Evolutionary conservation across 1,284 basidiomycete genomes (phyloP).

Genomic region (Stereum hirsutum): DNA sequence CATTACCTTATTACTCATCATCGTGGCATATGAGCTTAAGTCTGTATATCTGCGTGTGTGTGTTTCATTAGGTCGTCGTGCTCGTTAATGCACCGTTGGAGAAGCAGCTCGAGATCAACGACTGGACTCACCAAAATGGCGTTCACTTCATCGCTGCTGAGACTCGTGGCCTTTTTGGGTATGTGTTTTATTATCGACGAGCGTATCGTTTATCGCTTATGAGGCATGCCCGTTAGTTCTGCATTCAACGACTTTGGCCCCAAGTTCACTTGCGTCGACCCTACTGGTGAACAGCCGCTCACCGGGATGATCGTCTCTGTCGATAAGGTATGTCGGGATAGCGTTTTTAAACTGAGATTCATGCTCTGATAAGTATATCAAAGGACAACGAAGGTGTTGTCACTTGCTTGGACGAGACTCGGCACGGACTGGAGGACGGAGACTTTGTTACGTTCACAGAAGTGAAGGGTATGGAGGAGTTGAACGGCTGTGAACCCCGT

Average conservation of each 20-base stretch:
- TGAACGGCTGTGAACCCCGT: constrained; percentile 87
- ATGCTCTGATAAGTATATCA: constrained; percentile 4
- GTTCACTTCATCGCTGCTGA: constrained; percentile 92
- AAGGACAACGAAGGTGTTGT: constrained; percentile 86
- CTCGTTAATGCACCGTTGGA: constrained; percentile 71
- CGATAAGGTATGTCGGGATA: constrained; percentile 52
- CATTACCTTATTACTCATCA: constrained; percentile 4
- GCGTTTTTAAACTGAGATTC: too few relatives aligned
- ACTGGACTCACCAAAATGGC: constrained; percentile 84
- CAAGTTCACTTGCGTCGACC: constrained; percentile 92
- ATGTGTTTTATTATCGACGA: constrained; percentile 18
- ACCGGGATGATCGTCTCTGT: constrained; percentile 95
- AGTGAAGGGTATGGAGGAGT: constrained; percentile 89
- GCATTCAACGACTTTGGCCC: constrained; percentile 97
- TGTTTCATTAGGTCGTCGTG: constrained; percentile 68
- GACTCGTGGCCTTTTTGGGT: constrained; percentile 94
- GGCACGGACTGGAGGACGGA: constrained; percentile 96
- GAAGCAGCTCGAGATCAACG: constrained; percentile 93
- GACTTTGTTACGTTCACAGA: constrained; percentile 98
- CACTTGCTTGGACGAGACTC: constrained; percentile 94
- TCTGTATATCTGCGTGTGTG: too few relatives aligned
- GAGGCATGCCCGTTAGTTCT: constrained; percentile 38
- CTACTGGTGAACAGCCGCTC: constrained; percentile 91
- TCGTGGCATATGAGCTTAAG: not conserved
- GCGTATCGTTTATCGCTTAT: constrained; percentile 14